Evolutionary conservation across 345 rosid species (phyloP).

Genomic region (Lepidium sativum): DNA sequence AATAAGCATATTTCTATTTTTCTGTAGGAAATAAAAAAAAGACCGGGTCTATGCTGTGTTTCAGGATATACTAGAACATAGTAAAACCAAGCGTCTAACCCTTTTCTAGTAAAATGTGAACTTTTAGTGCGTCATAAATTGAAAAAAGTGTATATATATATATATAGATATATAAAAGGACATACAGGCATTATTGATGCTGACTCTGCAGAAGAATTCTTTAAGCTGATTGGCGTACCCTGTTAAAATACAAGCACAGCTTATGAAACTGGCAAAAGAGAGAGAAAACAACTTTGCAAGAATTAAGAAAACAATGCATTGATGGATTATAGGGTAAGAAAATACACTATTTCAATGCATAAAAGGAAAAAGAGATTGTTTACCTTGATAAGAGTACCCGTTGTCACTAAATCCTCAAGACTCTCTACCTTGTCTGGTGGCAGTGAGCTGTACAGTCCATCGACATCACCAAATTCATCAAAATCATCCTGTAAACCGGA

Average conservation of each 20-base stretch:
- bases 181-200: conserved; percentile 60
- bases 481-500: conserved; percentile 58
- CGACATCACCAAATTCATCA: conserved; percentile 88
- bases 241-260: conserved; percentile 10
- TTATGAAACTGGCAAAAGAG: no score
- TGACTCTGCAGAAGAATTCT: conserved; percentile 39
- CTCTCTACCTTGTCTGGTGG: conserved; percentile 87
- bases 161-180: not conserved
- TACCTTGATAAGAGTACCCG: conserved; percentile 84
- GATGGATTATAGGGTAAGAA: not conserved
- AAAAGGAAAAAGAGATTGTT: not conserved
- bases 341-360: no score
- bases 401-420: conserved; percentile 84
- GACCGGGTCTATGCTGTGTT: not conserved
- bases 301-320: not conserved
- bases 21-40: not conserved
- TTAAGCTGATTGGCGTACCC: conserved; percentile 76
- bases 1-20: not conserved
- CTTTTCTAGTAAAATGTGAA: not conserved
- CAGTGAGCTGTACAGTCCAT: conserved; percentile 71
- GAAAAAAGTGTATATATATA: conserved; percentile 4
- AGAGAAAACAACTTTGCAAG: not conserved
- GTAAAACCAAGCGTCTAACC: not conserved
- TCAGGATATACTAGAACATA: no score
- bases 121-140: not conserved